These are phyloP conservation scores for Rubia tinctorum DNA, from an alignment of 305 asterid species.

Conservation along the genomic window DNA sequence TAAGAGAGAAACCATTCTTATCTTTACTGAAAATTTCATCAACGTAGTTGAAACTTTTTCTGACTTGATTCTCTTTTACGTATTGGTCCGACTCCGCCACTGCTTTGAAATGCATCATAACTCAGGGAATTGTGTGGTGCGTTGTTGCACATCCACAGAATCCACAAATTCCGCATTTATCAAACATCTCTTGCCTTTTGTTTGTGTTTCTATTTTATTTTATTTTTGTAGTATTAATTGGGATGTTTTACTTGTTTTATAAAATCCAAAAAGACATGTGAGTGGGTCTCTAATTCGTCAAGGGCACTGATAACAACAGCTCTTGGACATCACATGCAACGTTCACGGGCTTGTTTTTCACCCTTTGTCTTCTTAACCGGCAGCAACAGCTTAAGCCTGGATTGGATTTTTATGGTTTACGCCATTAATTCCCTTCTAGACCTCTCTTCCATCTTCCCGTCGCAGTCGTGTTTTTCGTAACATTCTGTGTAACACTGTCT, in stretches of 20 bases:
- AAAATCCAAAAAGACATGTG: constrained; percentile 58
- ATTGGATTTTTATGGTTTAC: background rate
- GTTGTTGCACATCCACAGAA: background rate
- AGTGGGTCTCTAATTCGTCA: constrained; percentile 59
- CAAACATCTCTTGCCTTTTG: background rate
- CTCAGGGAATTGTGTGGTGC: background rate
- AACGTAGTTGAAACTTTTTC: too few relatives aligned
- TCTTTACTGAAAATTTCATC: too few relatives aligned
- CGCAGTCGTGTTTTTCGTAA: background rate
- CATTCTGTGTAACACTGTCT: too few relatives aligned
- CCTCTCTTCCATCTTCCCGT: background rate
- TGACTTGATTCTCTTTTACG: too few relatives aligned
- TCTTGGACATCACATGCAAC: constrained; percentile 74
- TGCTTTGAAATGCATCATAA: background rate
- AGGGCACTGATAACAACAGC: constrained; percentile 51
- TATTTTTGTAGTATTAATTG: background rate
- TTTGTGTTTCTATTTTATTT: too few relatives aligned
- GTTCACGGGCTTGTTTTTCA: constrained; percentile 68
- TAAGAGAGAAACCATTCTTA: too few relatives aligned
- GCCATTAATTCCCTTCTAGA: background rate
- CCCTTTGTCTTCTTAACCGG: constrained; percentile 54
- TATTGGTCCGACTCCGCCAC: too few relatives aligned
- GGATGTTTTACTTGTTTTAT: constrained; percentile 13
- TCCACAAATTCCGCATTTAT: constrained; percentile 2
- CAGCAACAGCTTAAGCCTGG: constrained; percentile 27